Percentiles rank a stretch among this genome's conserved stretches.
These are phyloP conservation scores for Penicillium sp. DNA, from an alignment of 2,329 filamentous ascomycete species.

Conservation along the genomic window DNA sequence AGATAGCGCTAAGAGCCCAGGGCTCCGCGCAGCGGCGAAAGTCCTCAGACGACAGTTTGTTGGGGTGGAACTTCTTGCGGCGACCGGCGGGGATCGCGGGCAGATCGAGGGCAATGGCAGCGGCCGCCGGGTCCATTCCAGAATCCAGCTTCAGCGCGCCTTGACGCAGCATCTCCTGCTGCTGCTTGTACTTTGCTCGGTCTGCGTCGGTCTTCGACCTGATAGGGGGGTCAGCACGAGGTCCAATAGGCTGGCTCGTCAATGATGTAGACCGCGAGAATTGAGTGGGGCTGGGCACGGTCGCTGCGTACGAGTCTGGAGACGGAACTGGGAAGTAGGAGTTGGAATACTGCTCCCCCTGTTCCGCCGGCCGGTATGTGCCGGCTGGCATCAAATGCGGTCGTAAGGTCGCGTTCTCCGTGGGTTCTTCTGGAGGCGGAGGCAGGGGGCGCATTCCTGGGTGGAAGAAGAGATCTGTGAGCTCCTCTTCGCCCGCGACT, in stretches of 20 bases:
- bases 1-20: slow-evolving; percentile 90
- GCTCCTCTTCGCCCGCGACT: slow-evolving; percentile 75
- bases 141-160: slow-evolving; percentile 53
- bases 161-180: slow-evolving; percentile 57
- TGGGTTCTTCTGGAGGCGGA: slow-evolving; percentile 65
- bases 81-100: slow-evolving; percentile 81
- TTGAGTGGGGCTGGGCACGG: slow-evolving; percentile 50
- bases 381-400: slow-evolving; percentile 58
- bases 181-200: slow-evolving; percentile 58
- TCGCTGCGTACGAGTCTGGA: slow-evolving; percentile 58
- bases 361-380: slow-evolving; percentile 61
- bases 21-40: slow-evolving; percentile 86
- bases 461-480: slow-evolving; percentile 92
- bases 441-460: slow-evolving; percentile 74
- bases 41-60: slow-evolving; percentile 79
- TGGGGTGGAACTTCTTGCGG: slow-evolving; percentile 81
- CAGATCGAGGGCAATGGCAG: slow-evolving; percentile 72
- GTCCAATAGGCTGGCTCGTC: slow-evolving; percentile 79
- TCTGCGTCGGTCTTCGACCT: slow-evolving; percentile 95
- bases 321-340: slow-evolving; percentile 41
- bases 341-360: slow-evolving; percentile 49
- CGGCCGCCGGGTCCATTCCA: slow-evolving; percentile 47
- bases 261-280: slow-evolving; percentile 80
- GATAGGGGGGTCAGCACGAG: slow-evolving; percentile 78
- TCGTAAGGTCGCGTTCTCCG: slow-evolving; percentile 49